Percentiles rank a stretch among this genome's conserved stretches.
Evolutionary conservation across 164 flowering plant species (phyloP).

Genomic region (Berberis vulgaris): DNA sequence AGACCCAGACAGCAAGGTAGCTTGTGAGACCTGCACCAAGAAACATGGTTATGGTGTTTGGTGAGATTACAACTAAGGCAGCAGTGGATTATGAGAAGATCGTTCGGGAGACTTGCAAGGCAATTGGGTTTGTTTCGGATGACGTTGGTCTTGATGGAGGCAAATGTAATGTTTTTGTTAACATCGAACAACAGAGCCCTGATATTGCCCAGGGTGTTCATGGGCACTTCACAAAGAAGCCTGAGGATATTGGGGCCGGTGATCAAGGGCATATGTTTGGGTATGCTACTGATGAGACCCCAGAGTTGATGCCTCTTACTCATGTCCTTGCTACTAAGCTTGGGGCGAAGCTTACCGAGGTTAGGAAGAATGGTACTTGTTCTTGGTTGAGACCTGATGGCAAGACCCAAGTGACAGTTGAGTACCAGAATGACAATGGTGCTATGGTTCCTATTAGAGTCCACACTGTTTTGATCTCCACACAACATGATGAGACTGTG

Average conservation of each 20-base stretch:
- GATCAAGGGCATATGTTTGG: slow-evolving; percentile 91
- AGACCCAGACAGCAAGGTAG: slow-evolving; percentile 81
- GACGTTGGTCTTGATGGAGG: slow-evolving; percentile 85
- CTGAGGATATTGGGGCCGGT: slow-evolving; percentile 85
- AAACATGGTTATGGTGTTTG: slow-evolving; percentile 90
- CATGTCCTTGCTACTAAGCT: slow-evolving; percentile 79
- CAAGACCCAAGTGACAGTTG: slow-evolving; percentile 76
- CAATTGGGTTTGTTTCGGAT: slow-evolving; percentile 65
- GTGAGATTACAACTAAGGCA: slow-evolving; percentile 79
- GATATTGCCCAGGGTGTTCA: slow-evolving; percentile 89
- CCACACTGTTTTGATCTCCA: slow-evolving; percentile 74
- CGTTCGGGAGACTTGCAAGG: slow-evolving; percentile 72
- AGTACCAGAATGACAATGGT: slow-evolving; percentile 61
- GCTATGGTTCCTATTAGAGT: slow-evolving; percentile 79
- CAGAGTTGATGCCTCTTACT: slow-evolving; percentile 69
- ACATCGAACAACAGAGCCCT: slow-evolving; percentile 83
- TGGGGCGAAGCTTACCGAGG: slow-evolving; percentile 68
- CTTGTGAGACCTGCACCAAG: slow-evolving; percentile 84
- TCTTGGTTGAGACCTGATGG: slow-evolving; percentile 75
- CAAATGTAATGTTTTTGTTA: slow-evolving; percentile 72
- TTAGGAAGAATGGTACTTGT: slow-evolving; percentile 68
- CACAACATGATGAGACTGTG: slow-evolving; percentile 78
- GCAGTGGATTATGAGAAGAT: slow-evolving; percentile 72
- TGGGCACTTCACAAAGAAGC: slow-evolving; percentile 81
- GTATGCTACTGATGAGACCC: slow-evolving; percentile 83